phyloP scores from a whole-genome alignment of 345 rosid species.

The Gossypium thurberi region DNA sequence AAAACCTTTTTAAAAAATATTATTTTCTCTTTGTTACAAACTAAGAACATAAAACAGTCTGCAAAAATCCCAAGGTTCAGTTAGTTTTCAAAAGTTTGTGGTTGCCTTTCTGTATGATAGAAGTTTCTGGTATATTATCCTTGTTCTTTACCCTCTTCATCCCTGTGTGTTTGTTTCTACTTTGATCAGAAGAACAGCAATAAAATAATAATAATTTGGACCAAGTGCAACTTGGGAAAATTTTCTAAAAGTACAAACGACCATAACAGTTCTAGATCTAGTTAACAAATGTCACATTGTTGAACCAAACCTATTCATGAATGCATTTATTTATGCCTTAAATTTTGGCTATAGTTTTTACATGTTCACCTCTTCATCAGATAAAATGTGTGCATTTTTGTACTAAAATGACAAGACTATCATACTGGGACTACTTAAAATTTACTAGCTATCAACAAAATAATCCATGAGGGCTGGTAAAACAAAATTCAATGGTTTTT shows the following conservation, averaged over 20 bases:
- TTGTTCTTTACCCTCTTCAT: background rate
- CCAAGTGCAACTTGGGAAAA: background rate
- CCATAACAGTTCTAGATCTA: background rate
- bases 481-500: background rate
- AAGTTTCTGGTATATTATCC: background rate
- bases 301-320: background rate
- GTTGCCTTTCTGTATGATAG: background rate
- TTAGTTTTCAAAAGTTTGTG: background rate
- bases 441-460: background rate
- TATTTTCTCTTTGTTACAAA: background rate
- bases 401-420: background rate
- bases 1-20: background rate
- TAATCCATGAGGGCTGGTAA: background rate
- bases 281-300: background rate
- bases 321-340: background rate
- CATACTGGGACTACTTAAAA: background rate
- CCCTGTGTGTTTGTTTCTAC: background rate
- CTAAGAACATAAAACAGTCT: background rate
- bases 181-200: background rate
- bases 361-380: background rate
- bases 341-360: background rate
- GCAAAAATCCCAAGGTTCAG: background rate
- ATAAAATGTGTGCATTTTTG: background rate
- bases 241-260: background rate
- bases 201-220: background rate